phyloP scores from a whole-genome alignment of 78 protist species.

The Corallochytrium limacisporum region DNA sequence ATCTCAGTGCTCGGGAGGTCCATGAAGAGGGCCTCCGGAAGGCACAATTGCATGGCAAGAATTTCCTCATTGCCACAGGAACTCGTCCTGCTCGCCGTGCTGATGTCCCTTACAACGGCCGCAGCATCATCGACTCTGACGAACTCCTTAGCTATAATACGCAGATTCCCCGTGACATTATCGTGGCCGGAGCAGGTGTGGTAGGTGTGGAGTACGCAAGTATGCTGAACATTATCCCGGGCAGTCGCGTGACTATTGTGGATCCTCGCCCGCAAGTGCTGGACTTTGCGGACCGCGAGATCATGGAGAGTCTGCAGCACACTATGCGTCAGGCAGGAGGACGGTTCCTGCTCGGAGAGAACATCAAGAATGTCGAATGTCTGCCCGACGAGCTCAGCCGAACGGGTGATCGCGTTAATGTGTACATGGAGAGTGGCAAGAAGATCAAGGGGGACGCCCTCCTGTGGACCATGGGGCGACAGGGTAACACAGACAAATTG shows the following conservation, averaged over 20 bases:
- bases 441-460: not conserved
- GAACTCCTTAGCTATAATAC: not conserved
- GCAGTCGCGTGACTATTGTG: not conserved
- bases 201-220: not conserved
- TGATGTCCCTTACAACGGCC: not conserved
- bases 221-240: not conserved
- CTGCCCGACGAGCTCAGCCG: not conserved
- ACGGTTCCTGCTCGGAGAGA: not conserved
- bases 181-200: not conserved
- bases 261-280: not conserved
- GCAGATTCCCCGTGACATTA: not conserved
- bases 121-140: not conserved
- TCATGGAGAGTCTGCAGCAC: not conserved
- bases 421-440: not conserved
- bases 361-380: too few relatives aligned
- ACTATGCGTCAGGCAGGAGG: not conserved
- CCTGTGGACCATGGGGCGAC: not conserved
- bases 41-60: not conserved
- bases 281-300: not conserved
- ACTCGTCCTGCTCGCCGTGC: not conserved
- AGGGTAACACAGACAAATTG: not conserved
- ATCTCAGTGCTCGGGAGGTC: too few relatives aligned
- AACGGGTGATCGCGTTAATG: not conserved
- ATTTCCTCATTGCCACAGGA: not conserved
- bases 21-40: too few relatives aligned